These are phyloP conservation scores for Xylariaceae sp. DNA, from an alignment of 2,329 filamentous ascomycete genomes.

Conservation along the genomic window DNA sequence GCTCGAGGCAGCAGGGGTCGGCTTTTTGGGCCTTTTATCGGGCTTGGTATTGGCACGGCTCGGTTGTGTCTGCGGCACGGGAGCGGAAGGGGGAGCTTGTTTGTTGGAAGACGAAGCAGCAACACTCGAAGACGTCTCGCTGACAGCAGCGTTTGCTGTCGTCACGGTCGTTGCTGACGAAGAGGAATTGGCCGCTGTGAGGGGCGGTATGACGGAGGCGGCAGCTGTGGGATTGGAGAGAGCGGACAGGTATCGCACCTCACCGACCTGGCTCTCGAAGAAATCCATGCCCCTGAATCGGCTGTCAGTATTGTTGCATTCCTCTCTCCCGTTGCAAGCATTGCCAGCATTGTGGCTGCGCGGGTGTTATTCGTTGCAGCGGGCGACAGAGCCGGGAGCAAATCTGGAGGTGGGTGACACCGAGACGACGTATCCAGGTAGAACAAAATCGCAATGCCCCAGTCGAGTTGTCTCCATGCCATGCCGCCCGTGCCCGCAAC, in stretches of 20 bases:
- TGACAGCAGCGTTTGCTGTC: neutral
- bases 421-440: neutral
- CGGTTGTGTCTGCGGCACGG: slow-evolving; percentile 6
- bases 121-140: neutral
- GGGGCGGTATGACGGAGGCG: slow-evolving; percentile 16
- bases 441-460: neutral
- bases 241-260: slow-evolving; percentile 34
- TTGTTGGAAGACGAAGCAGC: neutral
- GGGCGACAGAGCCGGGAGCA: neutral
- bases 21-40: slow-evolving; percentile 18
- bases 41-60: slow-evolving; percentile 5
- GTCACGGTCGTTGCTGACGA: slow-evolving; percentile 7
- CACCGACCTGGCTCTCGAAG: slow-evolving; percentile 36
- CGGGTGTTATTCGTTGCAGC: slow-evolving; percentile 4
- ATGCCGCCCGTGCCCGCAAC: neutral
- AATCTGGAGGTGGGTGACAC: neutral
- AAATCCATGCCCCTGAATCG: slow-evolving; percentile 30
- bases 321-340: slow-evolving; percentile 14
- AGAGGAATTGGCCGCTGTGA: slow-evolving; percentile 10
- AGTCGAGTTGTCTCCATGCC: no score
- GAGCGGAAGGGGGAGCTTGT: neutral
- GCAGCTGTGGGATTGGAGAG: slow-evolving; percentile 25
- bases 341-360: slow-evolving; percentile 18
- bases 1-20: slow-evolving; percentile 6
- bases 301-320: slow-evolving; percentile 6